Percentiles rank a stretch among this genome's conserved stretches.
Conservation (phyloP, 2,329 filamentous ascomycete genomes). For the Colletotrichum cereale region DNA sequence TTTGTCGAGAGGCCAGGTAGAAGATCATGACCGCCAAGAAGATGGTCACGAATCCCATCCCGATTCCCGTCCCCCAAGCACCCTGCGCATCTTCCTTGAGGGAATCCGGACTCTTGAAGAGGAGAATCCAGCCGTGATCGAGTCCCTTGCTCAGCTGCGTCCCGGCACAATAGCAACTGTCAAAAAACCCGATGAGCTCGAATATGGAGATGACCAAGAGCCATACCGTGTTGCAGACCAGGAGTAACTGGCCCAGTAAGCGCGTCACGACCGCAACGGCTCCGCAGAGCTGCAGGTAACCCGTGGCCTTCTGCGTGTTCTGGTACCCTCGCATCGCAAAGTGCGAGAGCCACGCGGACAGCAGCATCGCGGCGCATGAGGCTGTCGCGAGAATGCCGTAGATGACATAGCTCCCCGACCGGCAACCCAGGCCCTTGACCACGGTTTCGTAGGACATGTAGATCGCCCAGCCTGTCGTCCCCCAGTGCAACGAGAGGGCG, state of each 20-base stretch:
- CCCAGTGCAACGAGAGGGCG: slow-evolving; percentile 40
- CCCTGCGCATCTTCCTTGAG: slow-evolving; percentile 1
- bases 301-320: no score
- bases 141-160: slow-evolving; percentile 30
- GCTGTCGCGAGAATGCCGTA: slow-evolving; percentile 34
- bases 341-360: slow-evolving; percentile 26
- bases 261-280: slow-evolving; percentile 41
- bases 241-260: slow-evolving; percentile 33
- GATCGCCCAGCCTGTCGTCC: slow-evolving; percentile 38
- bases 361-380: slow-evolving; percentile 38
- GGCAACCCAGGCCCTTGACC: slow-evolving; percentile 41
- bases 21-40: background rate
- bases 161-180: slow-evolving; percentile 43
- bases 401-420: slow-evolving; percentile 42
- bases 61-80: slow-evolving; percentile 7
- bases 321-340: background rate
- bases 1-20: background rate
- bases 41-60: slow-evolving; percentile 6
- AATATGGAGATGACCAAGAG: slow-evolving; percentile 41
- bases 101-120: slow-evolving; percentile 35
- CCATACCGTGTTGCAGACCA: slow-evolving; percentile 38
- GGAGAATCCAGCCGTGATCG: slow-evolving; percentile 36
- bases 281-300: slow-evolving; percentile 18
- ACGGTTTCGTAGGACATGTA: slow-evolving; percentile 41
- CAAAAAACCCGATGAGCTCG: slow-evolving; percentile 43